Percentiles rank a stretch among this genome's conserved stretches.
Conservation (phyloP, 345 rosid genomes). For the Conringia planisiliqua region DNA sequence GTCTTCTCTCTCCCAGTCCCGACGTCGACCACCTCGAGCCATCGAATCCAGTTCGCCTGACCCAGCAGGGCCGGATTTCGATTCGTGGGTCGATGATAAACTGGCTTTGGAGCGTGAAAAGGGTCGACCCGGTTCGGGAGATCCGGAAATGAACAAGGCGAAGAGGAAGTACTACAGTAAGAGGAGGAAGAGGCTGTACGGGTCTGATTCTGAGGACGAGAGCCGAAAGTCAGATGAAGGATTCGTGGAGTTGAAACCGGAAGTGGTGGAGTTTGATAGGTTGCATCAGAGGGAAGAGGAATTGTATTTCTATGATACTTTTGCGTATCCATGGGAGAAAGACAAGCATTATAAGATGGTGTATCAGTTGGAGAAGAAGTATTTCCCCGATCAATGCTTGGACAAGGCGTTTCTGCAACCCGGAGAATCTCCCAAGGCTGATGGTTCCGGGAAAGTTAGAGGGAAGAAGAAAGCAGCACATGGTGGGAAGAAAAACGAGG, state of each 20-base stretch:
- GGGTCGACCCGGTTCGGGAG: slow-evolving; percentile 30
- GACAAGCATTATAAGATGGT: slow-evolving; percentile 98
- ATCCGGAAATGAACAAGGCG: slow-evolving; percentile 65
- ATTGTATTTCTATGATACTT: slow-evolving; percentile 73
- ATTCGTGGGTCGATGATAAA: slow-evolving; percentile 79
- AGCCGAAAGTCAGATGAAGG: slow-evolving; percentile 50
- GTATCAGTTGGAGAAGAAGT: slow-evolving; percentile 94
- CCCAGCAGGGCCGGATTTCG: slow-evolving; percentile 45
- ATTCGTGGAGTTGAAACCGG: slow-evolving; percentile 81
- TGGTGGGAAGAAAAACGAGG: slow-evolving; percentile 25
- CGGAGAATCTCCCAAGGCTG: slow-evolving; percentile 40
- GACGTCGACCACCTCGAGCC: slow-evolving; percentile 42
- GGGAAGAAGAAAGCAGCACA: slow-evolving; percentile 28
- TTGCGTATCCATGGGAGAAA: slow-evolving; percentile 95
- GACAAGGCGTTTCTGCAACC: slow-evolving; percentile 87
- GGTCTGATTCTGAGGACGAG: slow-evolving; percentile 89
- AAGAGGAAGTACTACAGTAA: slow-evolving; percentile 84
- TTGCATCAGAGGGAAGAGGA: slow-evolving; percentile 92
- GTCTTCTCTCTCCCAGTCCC: slow-evolving; percentile 41
- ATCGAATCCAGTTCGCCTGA: slow-evolving; percentile 29
- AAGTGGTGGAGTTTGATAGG: slow-evolving; percentile 71
- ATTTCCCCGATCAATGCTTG: slow-evolving; percentile 79
- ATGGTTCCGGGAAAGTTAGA: slow-evolving; percentile 23
- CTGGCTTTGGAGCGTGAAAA: slow-evolving; percentile 43
- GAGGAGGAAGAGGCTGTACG: slow-evolving; percentile 81